Conservation (phyloP, 208 protist species). For the Acanthamoeba culbertsoni region DNA sequence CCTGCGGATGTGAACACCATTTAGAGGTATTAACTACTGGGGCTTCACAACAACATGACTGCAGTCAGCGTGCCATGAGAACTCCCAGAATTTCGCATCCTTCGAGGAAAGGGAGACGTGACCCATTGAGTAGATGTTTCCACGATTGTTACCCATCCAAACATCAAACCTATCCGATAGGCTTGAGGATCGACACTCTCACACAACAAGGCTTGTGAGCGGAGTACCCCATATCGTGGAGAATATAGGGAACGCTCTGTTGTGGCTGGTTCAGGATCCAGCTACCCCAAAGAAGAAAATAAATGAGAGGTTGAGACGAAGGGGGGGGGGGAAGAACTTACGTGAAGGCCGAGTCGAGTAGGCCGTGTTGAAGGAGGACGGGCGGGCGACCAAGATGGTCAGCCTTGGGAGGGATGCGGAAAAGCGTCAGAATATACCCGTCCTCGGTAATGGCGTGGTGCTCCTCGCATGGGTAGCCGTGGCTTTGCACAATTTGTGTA, state of each 20-base stretch:
- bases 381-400: not conserved
- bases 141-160: constrained; percentile 74
- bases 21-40: not conserved
- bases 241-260: constrained; percentile 69
- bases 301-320: not conserved
- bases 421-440: not conserved
- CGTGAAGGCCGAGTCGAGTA: constrained; percentile 68
- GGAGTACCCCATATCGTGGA: constrained; percentile 67
- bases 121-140: constrained; percentile 70
- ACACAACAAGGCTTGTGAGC: not conserved
- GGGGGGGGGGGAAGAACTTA: not conserved
- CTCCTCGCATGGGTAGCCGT: not conserved
- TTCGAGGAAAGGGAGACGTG: constrained; percentile 43
- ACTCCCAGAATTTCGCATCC: constrained; percentile 66
- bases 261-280: constrained; percentile 69
- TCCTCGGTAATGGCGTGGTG: not conserved
- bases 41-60: not conserved
- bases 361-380: constrained; percentile 63
- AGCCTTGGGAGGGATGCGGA: constrained; percentile 36
- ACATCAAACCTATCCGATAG: constrained; percentile 69
- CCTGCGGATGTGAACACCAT: not conserved
- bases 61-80: not conserved
- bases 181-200: not conserved
- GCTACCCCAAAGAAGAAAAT: not conserved
- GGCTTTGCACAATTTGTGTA: not conserved